These are phyloP conservation scores for Cyberlindnera xishuangbannaensis DNA, from an alignment of 805 yeast genomes.

Conservation along the genomic window DNA sequence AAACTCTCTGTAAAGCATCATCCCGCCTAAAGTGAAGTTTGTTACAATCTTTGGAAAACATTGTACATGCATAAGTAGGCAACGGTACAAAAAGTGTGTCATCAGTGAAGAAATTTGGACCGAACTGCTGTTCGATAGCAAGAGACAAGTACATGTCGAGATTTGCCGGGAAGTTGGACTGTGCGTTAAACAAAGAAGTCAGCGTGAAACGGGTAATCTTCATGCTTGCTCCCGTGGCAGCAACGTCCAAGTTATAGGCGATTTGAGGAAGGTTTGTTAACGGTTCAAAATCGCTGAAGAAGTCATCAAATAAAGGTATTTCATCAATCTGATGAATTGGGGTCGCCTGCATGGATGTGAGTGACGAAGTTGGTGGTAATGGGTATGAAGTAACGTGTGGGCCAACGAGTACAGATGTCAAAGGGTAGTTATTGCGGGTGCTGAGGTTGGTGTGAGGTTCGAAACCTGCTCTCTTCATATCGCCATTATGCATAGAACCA, in stretches of 20 bases:
- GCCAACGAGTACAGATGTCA: not conserved
- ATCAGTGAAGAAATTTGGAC: conserved; percentile 10
- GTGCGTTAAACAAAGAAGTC: conserved; percentile 14
- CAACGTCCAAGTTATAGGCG: conserved; percentile 10
- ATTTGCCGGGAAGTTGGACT: conserved; percentile 18
- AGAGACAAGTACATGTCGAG: conserved; percentile 20
- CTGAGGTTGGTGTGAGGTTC: no score
- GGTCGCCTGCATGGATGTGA: conserved; percentile 1
- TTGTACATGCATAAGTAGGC: conserved; percentile 19
- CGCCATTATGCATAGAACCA: no score
- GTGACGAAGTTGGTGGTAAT: conserved; percentile 6
- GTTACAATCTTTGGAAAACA: conserved; percentile 21
- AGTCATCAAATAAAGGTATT: conserved; percentile 20
- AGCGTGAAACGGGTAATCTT: conserved; percentile 17
- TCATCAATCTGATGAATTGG: conserved; percentile 1
- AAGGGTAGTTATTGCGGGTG: no score
- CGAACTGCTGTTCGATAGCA: conserved; percentile 15
- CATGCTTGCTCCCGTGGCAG: conserved; percentile 14
- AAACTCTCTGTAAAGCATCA: conserved; percentile 12
- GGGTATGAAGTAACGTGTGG: conserved; percentile 6
- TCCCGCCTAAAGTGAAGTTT: conserved; percentile 17
- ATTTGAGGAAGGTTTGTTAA: conserved; percentile 13
- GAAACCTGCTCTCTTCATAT: not conserved
- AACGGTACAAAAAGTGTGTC: conserved; percentile 22
- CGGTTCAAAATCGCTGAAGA: conserved; percentile 23